These are phyloP conservation scores for Vachellia collinsii DNA, from an alignment of 306 rosid species.

Conservation along the genomic window DNA sequence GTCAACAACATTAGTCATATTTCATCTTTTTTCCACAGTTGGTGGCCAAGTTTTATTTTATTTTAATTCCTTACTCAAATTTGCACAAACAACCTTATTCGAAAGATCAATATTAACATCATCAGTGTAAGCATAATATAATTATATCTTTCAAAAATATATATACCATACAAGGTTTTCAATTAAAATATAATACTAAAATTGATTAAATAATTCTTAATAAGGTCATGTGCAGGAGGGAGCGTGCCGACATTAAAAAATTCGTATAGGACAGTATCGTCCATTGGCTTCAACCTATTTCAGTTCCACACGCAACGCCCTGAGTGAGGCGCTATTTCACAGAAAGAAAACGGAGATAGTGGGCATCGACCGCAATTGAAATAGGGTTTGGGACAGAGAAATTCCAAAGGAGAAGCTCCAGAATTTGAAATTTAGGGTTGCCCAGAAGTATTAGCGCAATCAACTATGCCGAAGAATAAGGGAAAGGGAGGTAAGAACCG, in stretches of 20 bases:
- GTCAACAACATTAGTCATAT: too few relatives aligned
- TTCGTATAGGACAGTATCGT: background rate
- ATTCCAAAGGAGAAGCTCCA: background rate
- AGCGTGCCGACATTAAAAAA: background rate
- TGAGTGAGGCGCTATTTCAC: background rate
- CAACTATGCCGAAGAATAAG: conserved; percentile 68
- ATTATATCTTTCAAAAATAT: background rate
- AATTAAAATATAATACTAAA: background rate
- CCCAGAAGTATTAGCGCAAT: background rate
- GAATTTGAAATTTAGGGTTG: background rate
- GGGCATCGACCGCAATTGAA: background rate
- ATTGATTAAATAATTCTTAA: background rate
- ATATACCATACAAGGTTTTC: background rate
- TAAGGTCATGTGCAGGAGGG: background rate
- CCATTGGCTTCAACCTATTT: background rate
- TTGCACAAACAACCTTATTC: too few relatives aligned
- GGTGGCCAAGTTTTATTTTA: too few relatives aligned
- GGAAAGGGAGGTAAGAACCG: conserved; percentile 77
- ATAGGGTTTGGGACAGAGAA: conserved; percentile 20
- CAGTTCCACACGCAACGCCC: background rate
- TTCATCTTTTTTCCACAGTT: too few relatives aligned
- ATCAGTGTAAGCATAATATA: too few relatives aligned
- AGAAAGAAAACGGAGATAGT: background rate
- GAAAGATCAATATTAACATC: too few relatives aligned
- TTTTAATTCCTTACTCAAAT: too few relatives aligned